Percentiles rank a stretch among this genome's conserved stretches.
Conservation (phyloP, 805 yeast genomes). For the Candida ulmi region DNA sequence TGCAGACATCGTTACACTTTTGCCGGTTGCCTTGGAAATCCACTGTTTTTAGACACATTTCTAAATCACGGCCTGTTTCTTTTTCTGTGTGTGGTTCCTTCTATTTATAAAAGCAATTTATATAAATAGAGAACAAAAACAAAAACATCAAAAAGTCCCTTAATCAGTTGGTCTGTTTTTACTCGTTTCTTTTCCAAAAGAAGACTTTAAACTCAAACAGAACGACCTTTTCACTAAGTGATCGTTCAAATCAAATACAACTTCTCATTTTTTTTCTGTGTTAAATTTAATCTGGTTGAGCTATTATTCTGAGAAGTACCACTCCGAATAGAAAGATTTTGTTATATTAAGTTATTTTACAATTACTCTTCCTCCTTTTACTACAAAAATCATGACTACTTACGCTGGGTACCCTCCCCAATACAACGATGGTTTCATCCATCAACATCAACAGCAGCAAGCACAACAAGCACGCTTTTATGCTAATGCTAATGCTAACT, state of each 20-base stretch:
- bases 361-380: background rate
- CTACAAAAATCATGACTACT: too few relatives aligned
- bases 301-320: constrained; percentile 1
- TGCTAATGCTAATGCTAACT: constrained; percentile 1
- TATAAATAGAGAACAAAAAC: too few relatives aligned
- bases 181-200: background rate
- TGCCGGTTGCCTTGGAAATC: too few relatives aligned
- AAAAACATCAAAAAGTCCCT: too few relatives aligned
- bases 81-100: too few relatives aligned
- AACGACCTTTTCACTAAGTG: constrained; percentile 39
- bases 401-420: too few relatives aligned
- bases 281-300: background rate
- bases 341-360: constrained; percentile 1
- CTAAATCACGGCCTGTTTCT: background rate
- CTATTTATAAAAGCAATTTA: too few relatives aligned
- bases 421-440: too few relatives aligned
- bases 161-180: background rate
- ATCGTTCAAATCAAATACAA: constrained; percentile 24
- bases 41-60: constrained; percentile 1
- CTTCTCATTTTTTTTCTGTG: background rate
- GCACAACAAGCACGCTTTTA: constrained; percentile 4
- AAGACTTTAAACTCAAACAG: too few relatives aligned
- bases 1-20: too few relatives aligned
- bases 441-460: too few relatives aligned
- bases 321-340: background rate